phyloP scores from a whole-genome alignment of 805 yeast species.

The Kodamaea laetipori region DNA sequence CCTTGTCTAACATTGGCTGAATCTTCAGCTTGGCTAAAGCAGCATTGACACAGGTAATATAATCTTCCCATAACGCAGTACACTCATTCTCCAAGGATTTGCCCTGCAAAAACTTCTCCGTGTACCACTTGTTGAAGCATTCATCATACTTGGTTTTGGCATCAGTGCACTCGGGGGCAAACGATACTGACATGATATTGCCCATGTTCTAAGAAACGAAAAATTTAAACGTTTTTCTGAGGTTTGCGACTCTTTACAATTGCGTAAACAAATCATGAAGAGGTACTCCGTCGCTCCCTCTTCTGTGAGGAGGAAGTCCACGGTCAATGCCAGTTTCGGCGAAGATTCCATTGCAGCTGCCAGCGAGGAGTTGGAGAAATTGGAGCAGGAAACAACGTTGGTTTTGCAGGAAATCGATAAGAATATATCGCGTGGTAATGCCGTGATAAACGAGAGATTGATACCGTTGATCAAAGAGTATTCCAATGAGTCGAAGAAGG shows the following conservation, averaged over 20 bases:
- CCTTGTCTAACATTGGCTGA: slow-evolving; percentile 81
- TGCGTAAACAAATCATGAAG: slow-evolving; percentile 28
- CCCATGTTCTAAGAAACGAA: slow-evolving; percentile 35
- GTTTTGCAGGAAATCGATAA: slow-evolving; percentile 78
- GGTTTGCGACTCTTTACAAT: too few species aligned
- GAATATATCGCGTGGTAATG: slow-evolving; percentile 67
- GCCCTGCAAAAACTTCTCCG: slow-evolving; percentile 71
- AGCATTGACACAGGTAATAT: slow-evolving; percentile 82
- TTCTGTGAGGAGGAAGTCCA: slow-evolving; percentile 34
- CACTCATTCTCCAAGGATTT: slow-evolving; percentile 77
- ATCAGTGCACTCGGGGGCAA: slow-evolving; percentile 96
- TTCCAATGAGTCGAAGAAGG: slow-evolving; percentile 55
- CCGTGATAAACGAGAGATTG: slow-evolving; percentile 64
- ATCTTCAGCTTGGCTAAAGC: slow-evolving; percentile 73
- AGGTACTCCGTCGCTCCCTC: slow-evolving; percentile 39
- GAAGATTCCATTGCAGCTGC: slow-evolving; percentile 18
- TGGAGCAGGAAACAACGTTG: slow-evolving; percentile 79
- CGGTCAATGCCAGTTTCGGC: slow-evolving; percentile 17
- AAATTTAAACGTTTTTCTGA: slow-evolving; percentile 3
- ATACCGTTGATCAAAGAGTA: slow-evolving; percentile 69
- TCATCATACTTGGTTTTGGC: slow-evolving; percentile 84
- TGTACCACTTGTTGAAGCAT: slow-evolving; percentile 94
- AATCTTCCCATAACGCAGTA: slow-evolving; percentile 83
- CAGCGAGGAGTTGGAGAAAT: slow-evolving; percentile 50
- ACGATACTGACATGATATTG: slow-evolving; percentile 60